A percentile compares a stretch with the other conserved stretches of the same genome.
These are phyloP conservation scores for Colletotrichum chrysophilum DNA, from an alignment of 2,329 filamentous ascomycete genomes.

Conservation along the genomic window DNA sequence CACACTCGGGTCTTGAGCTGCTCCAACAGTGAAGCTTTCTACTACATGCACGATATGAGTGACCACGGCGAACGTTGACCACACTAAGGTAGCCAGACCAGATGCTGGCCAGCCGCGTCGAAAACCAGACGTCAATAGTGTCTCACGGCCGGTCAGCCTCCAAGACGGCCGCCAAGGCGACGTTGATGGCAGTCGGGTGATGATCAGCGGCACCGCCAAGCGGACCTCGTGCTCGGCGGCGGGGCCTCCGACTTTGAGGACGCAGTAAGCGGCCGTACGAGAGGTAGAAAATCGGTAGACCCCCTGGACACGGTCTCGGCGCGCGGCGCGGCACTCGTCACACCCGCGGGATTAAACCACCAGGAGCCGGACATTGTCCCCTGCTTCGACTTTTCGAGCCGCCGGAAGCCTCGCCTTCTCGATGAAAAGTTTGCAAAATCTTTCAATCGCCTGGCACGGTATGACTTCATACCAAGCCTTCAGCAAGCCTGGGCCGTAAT, in stretches of 20 bases:
- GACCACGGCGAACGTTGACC: not conserved
- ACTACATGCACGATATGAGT: too few relatives aligned
- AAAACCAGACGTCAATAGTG: not conserved
- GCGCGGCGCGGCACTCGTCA: slow-evolving; percentile 18
- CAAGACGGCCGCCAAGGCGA: not conserved
- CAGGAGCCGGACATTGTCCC: not conserved
- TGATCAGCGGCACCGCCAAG: slow-evolving; percentile 16
- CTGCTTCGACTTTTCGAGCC: not conserved
- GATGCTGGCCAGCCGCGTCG: not conserved
- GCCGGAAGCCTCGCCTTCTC: not conserved
- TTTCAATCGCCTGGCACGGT: not conserved
- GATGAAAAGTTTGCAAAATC: not conserved
- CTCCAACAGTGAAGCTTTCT: not conserved
- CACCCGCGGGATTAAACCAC: not conserved
- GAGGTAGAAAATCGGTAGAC: not conserved
- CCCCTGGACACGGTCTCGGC: not conserved
- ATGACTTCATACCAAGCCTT: slow-evolving; percentile 23
- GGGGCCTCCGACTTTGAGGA: not conserved
- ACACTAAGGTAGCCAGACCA: not conserved
- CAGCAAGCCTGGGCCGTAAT: not conserved
- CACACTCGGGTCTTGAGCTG: not conserved
- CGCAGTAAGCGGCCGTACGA: not conserved
- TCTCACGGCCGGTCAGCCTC: not conserved
- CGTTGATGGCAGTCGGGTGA: not conserved
- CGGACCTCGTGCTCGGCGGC: not conserved